These are phyloP conservation scores for Solanum ahanhuiri DNA, from an alignment of 257 asterid species.

Conservation along the genomic window DNA sequence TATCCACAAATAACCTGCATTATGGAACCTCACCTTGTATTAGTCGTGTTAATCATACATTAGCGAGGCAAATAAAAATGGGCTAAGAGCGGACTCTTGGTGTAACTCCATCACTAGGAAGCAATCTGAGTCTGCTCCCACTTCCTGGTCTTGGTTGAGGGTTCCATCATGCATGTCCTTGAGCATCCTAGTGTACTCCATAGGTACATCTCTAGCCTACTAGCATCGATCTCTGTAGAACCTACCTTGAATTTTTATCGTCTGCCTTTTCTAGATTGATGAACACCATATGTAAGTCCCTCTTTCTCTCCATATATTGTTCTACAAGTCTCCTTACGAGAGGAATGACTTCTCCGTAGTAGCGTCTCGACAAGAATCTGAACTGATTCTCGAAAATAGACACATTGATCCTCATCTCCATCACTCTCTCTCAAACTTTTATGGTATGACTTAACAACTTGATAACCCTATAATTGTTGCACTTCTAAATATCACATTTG, in stretches of 20 bases:
- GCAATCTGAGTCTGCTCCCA: not conserved
- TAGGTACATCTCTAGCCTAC: not conserved
- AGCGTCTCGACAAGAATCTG: not conserved
- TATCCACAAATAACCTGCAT: not conserved
- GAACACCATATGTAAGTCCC: too few relatives aligned
- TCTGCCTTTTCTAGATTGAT: too few relatives aligned
- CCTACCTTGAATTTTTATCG: not conserved
- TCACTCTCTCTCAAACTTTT: not conserved
- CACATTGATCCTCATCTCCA: not conserved
- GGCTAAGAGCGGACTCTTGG: not conserved
- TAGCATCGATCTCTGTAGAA: too few relatives aligned
- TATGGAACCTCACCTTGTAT: too few relatives aligned
- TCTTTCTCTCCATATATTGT: not conserved
- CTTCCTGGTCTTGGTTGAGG: not conserved
- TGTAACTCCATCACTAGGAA: not conserved
- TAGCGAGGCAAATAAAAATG: not conserved
- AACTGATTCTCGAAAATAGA: too few relatives aligned
- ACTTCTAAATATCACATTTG: not conserved
- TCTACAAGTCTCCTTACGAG: not conserved
- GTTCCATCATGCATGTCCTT: not conserved
- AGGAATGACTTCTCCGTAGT: not conserved
- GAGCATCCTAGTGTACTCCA: not conserved
- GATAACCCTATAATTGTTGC: not conserved
- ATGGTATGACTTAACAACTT: too few relatives aligned
- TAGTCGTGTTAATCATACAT: not conserved